phyloP scores from a whole-genome alignment of 2,329 filamentous ascomycete genomes.

The Alternaria hordeiaustralica region DNA sequence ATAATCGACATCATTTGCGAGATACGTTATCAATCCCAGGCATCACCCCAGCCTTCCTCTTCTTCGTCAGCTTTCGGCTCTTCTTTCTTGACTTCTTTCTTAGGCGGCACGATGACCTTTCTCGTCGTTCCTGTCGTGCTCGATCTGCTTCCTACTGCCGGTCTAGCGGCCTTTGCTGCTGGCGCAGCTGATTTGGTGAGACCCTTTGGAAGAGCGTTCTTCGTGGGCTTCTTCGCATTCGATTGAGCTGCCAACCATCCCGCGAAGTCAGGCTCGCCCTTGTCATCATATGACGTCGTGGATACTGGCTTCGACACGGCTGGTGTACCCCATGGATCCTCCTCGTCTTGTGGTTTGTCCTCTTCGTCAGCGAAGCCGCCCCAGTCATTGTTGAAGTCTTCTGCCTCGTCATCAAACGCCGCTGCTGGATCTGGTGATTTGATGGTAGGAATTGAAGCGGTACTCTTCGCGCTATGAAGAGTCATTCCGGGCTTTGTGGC shows the following conservation, averaged over 20 bases:
- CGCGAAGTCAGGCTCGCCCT: slow-evolving; percentile 91
- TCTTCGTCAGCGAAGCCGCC: slow-evolving; percentile 68
- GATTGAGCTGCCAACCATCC: slow-evolving; percentile 92
- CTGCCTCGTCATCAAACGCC: slow-evolving; percentile 57
- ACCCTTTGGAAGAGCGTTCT: slow-evolving; percentile 82
- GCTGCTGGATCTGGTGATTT: slow-evolving; percentile 55
- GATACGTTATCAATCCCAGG: slow-evolving; percentile 34
- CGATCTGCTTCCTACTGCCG: slow-evolving; percentile 37
- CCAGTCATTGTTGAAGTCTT: slow-evolving; percentile 76
- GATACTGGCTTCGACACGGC: slow-evolving; percentile 44
- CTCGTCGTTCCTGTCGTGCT: slow-evolving; percentile 42
- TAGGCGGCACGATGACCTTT: slow-evolving; percentile 34
- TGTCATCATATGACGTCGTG: slow-evolving; percentile 73
- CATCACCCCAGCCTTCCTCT: slow-evolving; percentile 49
- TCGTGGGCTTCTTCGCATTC: slow-evolving; percentile 68
- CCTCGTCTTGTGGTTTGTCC: slow-evolving; percentile 56
- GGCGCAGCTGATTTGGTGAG: slow-evolving; percentile 65
- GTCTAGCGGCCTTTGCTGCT: slow-evolving; percentile 42
- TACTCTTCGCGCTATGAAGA: slow-evolving; percentile 35
- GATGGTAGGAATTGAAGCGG: slow-evolving; percentile 36
- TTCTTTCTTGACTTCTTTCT: slow-evolving; percentile 41
- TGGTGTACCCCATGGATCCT: slow-evolving; percentile 59
- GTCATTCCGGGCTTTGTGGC: slow-evolving; percentile 48
- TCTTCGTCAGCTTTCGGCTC: slow-evolving; percentile 52
- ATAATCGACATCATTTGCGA: slow-evolving; percentile 1